Base-by-base conservation (phyloP, 495 filamentous ascomycete genomes). In the Podospora conica region DNA sequence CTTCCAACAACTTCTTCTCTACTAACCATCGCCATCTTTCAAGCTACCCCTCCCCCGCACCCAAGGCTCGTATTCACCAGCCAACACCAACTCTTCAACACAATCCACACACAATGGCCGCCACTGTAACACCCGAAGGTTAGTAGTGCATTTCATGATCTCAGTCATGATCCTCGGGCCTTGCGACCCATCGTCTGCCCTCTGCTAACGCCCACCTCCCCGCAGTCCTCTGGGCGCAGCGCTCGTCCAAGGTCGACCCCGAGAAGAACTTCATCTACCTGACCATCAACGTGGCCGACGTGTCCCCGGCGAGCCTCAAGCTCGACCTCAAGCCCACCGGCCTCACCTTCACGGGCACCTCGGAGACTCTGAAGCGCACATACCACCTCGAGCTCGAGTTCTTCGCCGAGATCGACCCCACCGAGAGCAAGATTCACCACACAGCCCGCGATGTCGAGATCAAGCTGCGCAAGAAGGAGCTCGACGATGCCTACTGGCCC, bases 191-290 rank as follows among this genome's bases (percentile, higher is more conserved):
- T 40, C 9, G 28, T 33, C 2, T 6, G 12, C 20, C 10, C 12
- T 53, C 28, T n/a, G 55, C 63, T 64, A 55, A 59, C 27, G 3
- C 21, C 7, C 10, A n/a, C n/a, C n/a, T n/a, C 9, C 23, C 59
- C 25, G 6, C 73, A 98, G 95, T 98, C 70, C 88, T 90, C 80
- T 98, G 95, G 95, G 94, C 95, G 29, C 95, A 98, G 82, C 94
- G 95, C 83, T 97, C 95, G 55, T 93, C 88, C 76, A 80, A 74
- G 66, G 79, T 82, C 67, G 96, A 98, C 22, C 74, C 87, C 48
- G 86, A 87, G 75, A 94, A 92, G 80, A 98, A 98, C 81, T 88
- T 90, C 82, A 82, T 98, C 82, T 95, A 91, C 82, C 87, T 98
- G 61, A 96, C 90, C 75, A 89, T 98, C 81, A 85, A 86, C 71